Conservation (phyloP, 2,329 filamentous ascomycete genomes). For the Penicillium aurantiogriseum region DNA sequence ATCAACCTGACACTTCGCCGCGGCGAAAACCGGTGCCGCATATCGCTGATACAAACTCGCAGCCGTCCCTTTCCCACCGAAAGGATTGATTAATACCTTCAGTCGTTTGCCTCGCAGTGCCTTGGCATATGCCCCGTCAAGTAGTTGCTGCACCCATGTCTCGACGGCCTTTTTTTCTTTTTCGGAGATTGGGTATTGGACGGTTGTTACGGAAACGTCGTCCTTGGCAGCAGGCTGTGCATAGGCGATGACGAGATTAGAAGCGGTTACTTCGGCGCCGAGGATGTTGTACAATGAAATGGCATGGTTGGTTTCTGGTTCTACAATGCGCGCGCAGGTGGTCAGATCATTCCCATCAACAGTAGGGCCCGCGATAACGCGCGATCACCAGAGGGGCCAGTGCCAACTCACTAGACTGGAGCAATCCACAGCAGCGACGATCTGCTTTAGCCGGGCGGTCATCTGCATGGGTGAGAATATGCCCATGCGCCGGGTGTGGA, state of each 20-base stretch:
- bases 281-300: conserved; percentile 83
- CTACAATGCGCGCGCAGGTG: not conserved
- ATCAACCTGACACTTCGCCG: conserved; percentile 74
- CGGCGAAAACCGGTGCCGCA: conserved; percentile 77
- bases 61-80: conserved; percentile 78
- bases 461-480: conserved; percentile 42
- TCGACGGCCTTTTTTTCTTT: conserved; percentile 51
- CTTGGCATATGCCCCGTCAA: conserved; percentile 68
- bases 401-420: conserved; percentile 48
- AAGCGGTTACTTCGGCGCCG: conserved; percentile 67
- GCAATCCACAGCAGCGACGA: conserved; percentile 55
- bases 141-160: conserved; percentile 63
- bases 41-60: conserved; percentile 70
- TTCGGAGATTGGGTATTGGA: conserved; percentile 62
- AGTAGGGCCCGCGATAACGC: conserved; percentile 11
- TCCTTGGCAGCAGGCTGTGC: conserved; percentile 61
- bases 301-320: conserved; percentile 52
- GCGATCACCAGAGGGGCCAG: conserved; percentile 7
- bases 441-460: conserved; percentile 52
- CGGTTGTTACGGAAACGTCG: conserved; percentile 58
- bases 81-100: conserved; percentile 87
- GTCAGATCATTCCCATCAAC: conserved; percentile 8
- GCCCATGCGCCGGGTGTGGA: not conserved
- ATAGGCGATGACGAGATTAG: conserved; percentile 68
- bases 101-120: conserved; percentile 71